Conservation (phyloP, 2,329 filamentous ascomycete species). For the Nigrospora oryzae region DNA sequence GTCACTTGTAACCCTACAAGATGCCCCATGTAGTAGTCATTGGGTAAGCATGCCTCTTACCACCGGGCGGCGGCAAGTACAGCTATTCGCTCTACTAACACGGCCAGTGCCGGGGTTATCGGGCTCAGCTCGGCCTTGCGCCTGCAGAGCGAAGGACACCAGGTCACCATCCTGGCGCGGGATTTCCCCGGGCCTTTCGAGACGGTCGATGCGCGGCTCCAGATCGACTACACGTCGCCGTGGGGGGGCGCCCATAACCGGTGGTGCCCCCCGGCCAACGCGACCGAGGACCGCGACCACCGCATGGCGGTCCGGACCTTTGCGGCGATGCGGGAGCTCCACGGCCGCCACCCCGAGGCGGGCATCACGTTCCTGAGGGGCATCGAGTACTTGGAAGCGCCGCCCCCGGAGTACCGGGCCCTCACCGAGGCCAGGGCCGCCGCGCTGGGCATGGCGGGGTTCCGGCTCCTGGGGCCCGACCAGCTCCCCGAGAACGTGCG, state of each 20-base stretch:
- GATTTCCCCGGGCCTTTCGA: slow-evolving; percentile 40
- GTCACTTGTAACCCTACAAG: too few species aligned
- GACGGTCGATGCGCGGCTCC: slow-evolving; percentile 26
- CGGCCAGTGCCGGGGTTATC: slow-evolving; percentile 40
- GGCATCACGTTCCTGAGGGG: slow-evolving; percentile 41
- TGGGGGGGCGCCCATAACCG: slow-evolving; percentile 51
- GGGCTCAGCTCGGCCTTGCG: slow-evolving; percentile 40
- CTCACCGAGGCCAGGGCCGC: slow-evolving; percentile 22
- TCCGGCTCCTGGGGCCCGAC: slow-evolving; percentile 22
- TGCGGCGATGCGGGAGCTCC: slow-evolving; percentile 27
- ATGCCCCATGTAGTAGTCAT: too few species aligned
- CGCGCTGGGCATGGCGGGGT: slow-evolving; percentile 25
- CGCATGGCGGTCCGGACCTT: slow-evolving; percentile 31
- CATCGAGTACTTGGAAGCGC: slow-evolving; percentile 43
- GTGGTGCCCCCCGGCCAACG: slow-evolving; percentile 32
- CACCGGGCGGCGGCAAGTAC: too few species aligned
- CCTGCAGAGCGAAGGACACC: slow-evolving; percentile 29
- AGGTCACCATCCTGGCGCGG: slow-evolving; percentile 33
- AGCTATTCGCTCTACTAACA: too few species aligned
- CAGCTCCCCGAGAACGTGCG: slow-evolving; percentile 32
- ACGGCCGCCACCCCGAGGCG: slow-evolving; percentile 21
- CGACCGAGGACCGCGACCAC: slow-evolving; percentile 29
- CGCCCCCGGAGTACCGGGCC: slow-evolving; percentile 27
- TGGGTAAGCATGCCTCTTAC: too few species aligned
- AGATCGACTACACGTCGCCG: slow-evolving; percentile 46